phyloP scores from a whole-genome alignment of 371 early-diverging fungal genomes.

The Basidiobolus meristosporus region DNA sequence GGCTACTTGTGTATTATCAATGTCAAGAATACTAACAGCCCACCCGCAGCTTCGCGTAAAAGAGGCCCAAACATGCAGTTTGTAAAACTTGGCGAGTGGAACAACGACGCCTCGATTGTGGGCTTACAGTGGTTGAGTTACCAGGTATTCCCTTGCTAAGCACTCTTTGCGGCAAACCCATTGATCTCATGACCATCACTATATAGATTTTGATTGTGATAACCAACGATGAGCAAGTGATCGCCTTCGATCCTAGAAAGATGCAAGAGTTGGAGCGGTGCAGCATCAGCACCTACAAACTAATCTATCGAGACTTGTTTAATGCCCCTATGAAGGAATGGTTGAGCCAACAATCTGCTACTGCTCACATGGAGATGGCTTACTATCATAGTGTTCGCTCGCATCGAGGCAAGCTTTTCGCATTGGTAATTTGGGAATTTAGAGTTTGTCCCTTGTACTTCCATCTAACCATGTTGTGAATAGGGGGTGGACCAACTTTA shows the following conservation, averaged over 20 bases:
- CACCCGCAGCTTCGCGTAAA: no score
- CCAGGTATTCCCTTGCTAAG: not conserved
- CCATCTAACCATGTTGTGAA: not conserved
- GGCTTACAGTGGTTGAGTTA: no score
- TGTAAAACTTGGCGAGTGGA: no score
- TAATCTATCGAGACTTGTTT: conserved; percentile 49
- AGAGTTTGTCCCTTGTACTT: not conserved
- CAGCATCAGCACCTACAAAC: conserved; percentile 24
- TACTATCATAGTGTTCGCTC: conserved; percentile 42
- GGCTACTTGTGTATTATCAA: conserved; percentile 30
- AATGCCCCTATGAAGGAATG: conserved; percentile 2
- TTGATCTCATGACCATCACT: not conserved
- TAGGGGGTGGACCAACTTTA: conserved; percentile 41
- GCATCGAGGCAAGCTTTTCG: conserved; percentile 44
- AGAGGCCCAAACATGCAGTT: no score
- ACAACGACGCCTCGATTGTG: no score
- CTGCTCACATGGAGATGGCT: conserved; percentile 34
- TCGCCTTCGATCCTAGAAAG: conserved; percentile 39
- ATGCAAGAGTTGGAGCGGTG: conserved; percentile 39
- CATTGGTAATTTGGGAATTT: conserved; percentile 25
- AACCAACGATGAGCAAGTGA: conserved; percentile 43
- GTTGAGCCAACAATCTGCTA: not conserved
- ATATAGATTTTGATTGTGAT: conserved; percentile 33
- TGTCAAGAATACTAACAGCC: conserved; percentile 5
- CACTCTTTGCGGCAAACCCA: not conserved